phyloP scores from a whole-genome alignment of 257 asterid genomes.

The Solanum chmielewskii region DNA sequence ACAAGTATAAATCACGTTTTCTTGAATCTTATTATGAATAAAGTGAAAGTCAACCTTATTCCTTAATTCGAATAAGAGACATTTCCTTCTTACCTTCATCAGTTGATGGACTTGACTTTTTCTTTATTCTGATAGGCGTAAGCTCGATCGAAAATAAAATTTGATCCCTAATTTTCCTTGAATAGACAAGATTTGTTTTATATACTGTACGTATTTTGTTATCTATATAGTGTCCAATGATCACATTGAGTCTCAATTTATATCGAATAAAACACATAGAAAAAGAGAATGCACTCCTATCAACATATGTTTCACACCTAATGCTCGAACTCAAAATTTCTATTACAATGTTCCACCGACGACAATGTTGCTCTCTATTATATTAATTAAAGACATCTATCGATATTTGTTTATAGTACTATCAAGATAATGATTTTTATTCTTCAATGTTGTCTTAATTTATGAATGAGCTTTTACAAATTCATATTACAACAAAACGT shows the following conservation, averaged over 20 bases:
- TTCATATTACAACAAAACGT: neutral
- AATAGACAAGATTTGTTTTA: neutral
- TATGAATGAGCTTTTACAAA: neutral
- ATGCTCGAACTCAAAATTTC: neutral
- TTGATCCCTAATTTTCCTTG: neutral
- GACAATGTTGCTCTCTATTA: neutral
- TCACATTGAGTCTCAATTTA: neutral
- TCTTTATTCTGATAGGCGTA: neutral
- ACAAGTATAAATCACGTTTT: neutral
- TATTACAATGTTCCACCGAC: neutral
- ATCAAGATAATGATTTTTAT: neutral
- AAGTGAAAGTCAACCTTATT: neutral
- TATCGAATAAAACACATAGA: neutral
- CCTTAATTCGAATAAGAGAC: neutral
- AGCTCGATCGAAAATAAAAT: neutral
- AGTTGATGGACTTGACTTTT: neutral
- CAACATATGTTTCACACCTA: neutral
- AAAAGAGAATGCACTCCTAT: neutral
- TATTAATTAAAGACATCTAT: neutral
- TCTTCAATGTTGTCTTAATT: neutral
- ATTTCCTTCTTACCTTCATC: neutral
- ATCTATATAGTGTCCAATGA: too few species aligned
- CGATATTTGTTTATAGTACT: neutral
- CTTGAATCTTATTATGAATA: neutral
- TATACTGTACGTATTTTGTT: neutral